These are phyloP conservation scores for Zalaria sp. DNA, from an alignment of 2,329 filamentous ascomycete genomes.

Conservation along the genomic window DNA sequence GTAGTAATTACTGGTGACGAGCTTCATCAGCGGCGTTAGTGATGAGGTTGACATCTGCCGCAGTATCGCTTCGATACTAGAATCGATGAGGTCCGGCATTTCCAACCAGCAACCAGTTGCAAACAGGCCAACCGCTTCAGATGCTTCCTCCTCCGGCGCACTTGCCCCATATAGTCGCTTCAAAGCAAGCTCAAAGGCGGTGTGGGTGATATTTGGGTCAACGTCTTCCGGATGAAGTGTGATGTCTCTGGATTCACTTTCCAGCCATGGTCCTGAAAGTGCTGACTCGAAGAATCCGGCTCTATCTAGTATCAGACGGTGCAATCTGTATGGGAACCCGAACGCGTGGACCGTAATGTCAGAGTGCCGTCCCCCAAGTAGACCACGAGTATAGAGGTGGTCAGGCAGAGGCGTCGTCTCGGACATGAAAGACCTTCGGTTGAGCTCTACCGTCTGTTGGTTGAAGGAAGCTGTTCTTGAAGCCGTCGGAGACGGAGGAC, in stretches of 20 bases:
- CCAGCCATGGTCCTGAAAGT: constrained; percentile 41
- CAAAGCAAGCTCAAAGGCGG: constrained; percentile 39
- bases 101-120: constrained; percentile 44
- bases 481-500: constrained; percentile 17
- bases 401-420: constrained; percentile 25
- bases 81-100: constrained; percentile 41
- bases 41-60: constrained; percentile 38
- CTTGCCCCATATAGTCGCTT: constrained; percentile 39
- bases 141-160: constrained; percentile 34
- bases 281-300: constrained; percentile 42
- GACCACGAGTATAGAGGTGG: constrained; percentile 38
- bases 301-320: constrained; percentile 40
- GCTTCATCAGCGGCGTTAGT: constrained; percentile 34
- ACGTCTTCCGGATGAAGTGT: constrained; percentile 39
- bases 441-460: constrained; percentile 3
- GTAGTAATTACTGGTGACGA: constrained; percentile 43
- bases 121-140: constrained; percentile 39
- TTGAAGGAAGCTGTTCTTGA: constrained; percentile 29
- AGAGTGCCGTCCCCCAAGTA: constrained; percentile 37
- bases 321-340: constrained; percentile 35
- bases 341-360: constrained; percentile 42
- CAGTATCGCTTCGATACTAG: constrained; percentile 38
- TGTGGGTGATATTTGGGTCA: constrained; percentile 37
- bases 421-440: constrained; percentile 1
- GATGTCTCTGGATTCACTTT: constrained; percentile 38